A percentile compares a stretch with the other conserved stretches of the same genome.
Conservation (phyloP, 2,329 filamentous ascomycete species). For the Cladosporium cucumerinum region DNA sequence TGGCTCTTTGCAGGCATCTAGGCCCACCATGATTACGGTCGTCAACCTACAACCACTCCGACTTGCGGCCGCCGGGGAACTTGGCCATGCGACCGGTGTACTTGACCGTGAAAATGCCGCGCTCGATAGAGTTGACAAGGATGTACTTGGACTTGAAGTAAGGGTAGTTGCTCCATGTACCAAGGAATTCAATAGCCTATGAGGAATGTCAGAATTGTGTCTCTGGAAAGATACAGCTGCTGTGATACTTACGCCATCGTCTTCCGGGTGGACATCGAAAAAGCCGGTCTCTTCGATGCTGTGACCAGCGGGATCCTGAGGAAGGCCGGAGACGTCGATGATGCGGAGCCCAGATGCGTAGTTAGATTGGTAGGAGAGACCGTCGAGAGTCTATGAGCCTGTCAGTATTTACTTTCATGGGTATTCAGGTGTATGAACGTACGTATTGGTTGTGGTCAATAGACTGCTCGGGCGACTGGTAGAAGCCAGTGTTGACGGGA, state of each 20-base stretch:
- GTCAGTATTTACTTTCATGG: not conserved
- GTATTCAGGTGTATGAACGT: not conserved
- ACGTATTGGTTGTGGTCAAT: conserved; percentile 54
- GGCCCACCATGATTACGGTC: not conserved
- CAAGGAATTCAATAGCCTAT: conserved; percentile 36
- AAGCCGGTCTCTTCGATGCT: conserved; percentile 36
- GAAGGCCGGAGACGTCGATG: conserved; percentile 33
- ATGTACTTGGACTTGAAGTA: conserved; percentile 42
- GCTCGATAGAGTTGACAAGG: conserved; percentile 51
- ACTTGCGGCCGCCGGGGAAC: conserved; percentile 11
- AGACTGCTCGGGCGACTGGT: conserved; percentile 39
- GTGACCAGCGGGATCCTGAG: conserved; percentile 29
- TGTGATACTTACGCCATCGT: conserved; percentile 30
- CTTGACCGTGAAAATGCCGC: conserved; percentile 45
- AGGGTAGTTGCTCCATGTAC: conserved; percentile 43
- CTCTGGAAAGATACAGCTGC: no score
- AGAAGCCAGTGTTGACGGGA: conserved; percentile 44
- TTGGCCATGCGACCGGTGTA: conserved; percentile 14
- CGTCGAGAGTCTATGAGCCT: conserved; percentile 30
- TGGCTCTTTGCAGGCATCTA: not conserved
- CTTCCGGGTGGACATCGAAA: conserved; percentile 36
- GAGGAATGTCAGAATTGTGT: no score
- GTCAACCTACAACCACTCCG: not conserved
- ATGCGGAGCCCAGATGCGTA: conserved; percentile 48
- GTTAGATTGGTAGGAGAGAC: conserved; percentile 49